Evolutionary conservation across 176 grass and related monocot species (phyloP).

Genomic region (Cenchrus fungigraminus): DNA sequence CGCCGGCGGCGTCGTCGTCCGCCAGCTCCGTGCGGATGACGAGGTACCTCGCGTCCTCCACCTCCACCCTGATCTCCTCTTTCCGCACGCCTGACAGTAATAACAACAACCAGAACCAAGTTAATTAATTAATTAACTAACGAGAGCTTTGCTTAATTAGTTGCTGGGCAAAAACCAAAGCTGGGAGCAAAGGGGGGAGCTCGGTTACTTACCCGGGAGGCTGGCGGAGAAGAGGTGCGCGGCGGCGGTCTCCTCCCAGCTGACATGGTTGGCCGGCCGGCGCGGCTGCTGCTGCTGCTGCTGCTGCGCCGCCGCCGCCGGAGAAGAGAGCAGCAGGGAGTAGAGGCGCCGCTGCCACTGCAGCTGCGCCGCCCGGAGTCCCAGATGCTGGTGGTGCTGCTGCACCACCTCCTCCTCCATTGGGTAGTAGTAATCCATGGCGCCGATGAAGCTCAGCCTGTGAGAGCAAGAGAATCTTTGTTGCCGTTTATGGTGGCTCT

Average conservation of each 20-base stretch:
- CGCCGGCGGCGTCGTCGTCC: not conserved
- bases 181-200: too few relatives aligned
- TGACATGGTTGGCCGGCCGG: conserved; percentile 54
- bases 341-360: conserved; percentile 48
- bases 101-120: not conserved
- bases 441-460: not conserved
- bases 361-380: conserved; percentile 2
- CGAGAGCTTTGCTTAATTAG: too few relatives aligned
- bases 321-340: conserved; percentile 37
- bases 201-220: conserved; percentile 53
- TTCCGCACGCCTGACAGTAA: conserved; percentile 53
- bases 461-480: not conserved
- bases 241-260: conserved; percentile 67
- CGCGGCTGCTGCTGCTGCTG: not conserved
- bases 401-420: conserved; percentile 36
- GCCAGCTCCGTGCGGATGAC: conserved; percentile 66
- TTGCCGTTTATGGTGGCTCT: not conserved
- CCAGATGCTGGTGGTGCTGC: not conserved
- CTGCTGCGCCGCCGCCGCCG: not conserved
- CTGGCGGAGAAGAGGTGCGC: conserved; percentile 68
- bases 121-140: too few relatives aligned
- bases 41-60: conserved; percentile 79
- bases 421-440: conserved; percentile 43
- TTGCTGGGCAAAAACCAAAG: too few relatives aligned
- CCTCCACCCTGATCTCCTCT: conserved; percentile 84